Base-by-base conservation (phyloP, 2,329 filamentous ascomycete species). In the Mollisiaceae sp. region DNA sequence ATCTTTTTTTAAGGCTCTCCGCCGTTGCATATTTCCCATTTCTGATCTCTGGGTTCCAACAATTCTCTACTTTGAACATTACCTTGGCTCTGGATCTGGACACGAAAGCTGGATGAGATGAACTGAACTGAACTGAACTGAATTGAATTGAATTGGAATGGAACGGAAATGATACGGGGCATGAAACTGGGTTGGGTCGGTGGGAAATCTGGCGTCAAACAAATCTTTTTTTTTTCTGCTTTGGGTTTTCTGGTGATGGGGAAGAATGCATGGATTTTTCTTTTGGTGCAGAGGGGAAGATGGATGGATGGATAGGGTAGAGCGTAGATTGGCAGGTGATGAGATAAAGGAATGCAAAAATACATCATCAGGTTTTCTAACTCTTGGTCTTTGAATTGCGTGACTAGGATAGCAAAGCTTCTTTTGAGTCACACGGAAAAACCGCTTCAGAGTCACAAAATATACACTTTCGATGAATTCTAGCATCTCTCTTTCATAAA, bases 401-500 rank as follows among this genome's bases (percentile, higher is more conserved):
- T 32, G 27, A 32, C 27, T 32, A 6, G 3, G 6, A 32, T 32
- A 32, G 27, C 27, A 32, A 32, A 32, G 27, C 27, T 32, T 6
- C 27, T 3, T 3, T 32, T 32, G 6, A 32, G 6, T 32, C 27
- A 32, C 3, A 32, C 6, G 6, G 27, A 6, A 32, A 3, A 6
- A 32, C 6, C 3, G 27, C 27, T 32, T 32, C 6, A 3, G 3
- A 32, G 6, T 32, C 6, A 32, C 6, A 32, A 32, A 32, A 32
- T 3, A 32, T 32, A 32, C 6, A 32, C 3, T 32, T 32, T 32
- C 6, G 27, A 32, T 32, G 27, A 32, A 32, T 3, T 32, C 27
- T 32, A 3, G 6, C 27, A 32, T 32, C 6, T 32, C 12, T 35
- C 50, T 39, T 57, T 12, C 20, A 64, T 6, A 59, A 66, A 66